These are phyloP conservation scores for Candida sphagnicola DNA, from an alignment of 805 yeast species.

Conservation along the genomic window DNA sequence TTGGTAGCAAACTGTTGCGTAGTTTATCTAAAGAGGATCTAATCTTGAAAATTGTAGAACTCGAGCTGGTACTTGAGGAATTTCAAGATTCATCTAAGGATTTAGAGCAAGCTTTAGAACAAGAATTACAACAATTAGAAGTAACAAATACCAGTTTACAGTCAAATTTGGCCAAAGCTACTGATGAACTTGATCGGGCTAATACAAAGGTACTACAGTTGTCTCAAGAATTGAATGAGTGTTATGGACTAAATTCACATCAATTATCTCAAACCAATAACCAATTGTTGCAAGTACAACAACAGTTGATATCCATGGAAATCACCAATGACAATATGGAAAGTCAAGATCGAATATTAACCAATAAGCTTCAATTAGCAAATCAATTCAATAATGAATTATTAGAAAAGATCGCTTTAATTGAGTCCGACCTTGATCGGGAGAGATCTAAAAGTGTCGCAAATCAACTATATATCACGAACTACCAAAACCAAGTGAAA, in stretches of 20 bases:
- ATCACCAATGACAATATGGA: conserved; percentile 41
- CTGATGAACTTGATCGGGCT: not conserved
- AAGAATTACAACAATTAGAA: conserved; percentile 36
- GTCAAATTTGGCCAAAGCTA: conserved; percentile 9
- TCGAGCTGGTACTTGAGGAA: conserved; percentile 36
- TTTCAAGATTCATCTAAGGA: conserved; percentile 43
- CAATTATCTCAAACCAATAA: conserved; percentile 20
- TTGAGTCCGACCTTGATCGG: conserved; percentile 38
- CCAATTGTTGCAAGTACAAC: conserved; percentile 19
- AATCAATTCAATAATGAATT: conserved; percentile 39
- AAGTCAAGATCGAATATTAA: conserved; percentile 32
- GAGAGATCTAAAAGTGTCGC: conserved; percentile 20
- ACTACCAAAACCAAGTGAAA: conserved; percentile 26
- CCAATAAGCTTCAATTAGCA: conserved; percentile 27
- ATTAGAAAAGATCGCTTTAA: conserved; percentile 37
- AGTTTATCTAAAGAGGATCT: conserved; percentile 7
- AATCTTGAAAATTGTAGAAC: conserved; percentile 19
- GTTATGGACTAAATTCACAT: conserved; percentile 14
- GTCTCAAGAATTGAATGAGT: conserved; percentile 16
- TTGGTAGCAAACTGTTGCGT: not conserved
- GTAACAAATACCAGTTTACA: conserved; percentile 15
- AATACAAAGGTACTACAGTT: conserved; percentile 4
- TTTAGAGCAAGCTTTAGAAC: conserved; percentile 41
- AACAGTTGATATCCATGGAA: conserved; percentile 35
- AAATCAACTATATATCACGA: conserved; percentile 22